A percentile compares a stretch with the other conserved stretches of the same genome.
Conservation (phyloP, 75 land plant genomes). For the Picea sitchensis region DNA sequence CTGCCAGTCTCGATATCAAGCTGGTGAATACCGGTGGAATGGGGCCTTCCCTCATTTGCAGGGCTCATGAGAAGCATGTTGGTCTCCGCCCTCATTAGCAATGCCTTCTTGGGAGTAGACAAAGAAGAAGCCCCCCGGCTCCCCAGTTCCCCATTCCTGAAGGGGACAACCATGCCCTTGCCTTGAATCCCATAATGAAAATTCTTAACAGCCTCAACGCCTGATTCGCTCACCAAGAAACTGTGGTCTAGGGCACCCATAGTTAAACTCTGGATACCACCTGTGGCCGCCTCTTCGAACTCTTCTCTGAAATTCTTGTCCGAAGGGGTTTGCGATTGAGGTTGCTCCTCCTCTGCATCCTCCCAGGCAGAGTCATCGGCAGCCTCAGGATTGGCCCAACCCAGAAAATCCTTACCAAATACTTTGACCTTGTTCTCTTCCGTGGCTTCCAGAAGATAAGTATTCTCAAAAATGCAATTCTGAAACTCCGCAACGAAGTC, state of each 20-base stretch:
- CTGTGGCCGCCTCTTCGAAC: slow-evolving; percentile 68
- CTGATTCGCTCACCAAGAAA: slow-evolving; percentile 72
- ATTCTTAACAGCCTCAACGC: slow-evolving; percentile 92
- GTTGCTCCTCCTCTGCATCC: slow-evolving; percentile 71
- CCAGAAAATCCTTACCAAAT: slow-evolving; percentile 96
- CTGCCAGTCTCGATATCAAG: slow-evolving; percentile 90
- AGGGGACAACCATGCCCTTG: slow-evolving; percentile 70
- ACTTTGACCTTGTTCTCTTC: slow-evolving; percentile 84
- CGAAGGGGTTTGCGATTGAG: slow-evolving; percentile 12
- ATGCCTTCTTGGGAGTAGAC: slow-evolving; percentile 84
- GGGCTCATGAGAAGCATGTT: slow-evolving; percentile 97
- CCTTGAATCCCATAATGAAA: slow-evolving; percentile 80
- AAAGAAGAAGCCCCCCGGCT: slow-evolving; percentile 8
- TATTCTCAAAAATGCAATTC: slow-evolving; percentile 83
- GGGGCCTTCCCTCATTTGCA: slow-evolving; percentile 42
- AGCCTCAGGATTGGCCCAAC: slow-evolving; percentile 84
- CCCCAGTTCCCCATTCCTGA: slow-evolving; percentile 19
- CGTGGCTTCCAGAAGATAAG: slow-evolving; percentile 52
- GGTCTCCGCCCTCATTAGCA: slow-evolving; percentile 89
- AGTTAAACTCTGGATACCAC: slow-evolving; percentile 83
- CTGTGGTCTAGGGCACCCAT: slow-evolving; percentile 94
- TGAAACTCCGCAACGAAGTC: slow-evolving; percentile 56
- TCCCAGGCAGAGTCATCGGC: slow-evolving; percentile 97
- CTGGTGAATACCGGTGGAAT: slow-evolving; percentile 76
- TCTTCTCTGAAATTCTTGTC: slow-evolving; percentile 37